Evolutionary conservation across 768 basidiomycete species (phyloP), one percentile per base, ranked within the genome.

Genomic region (Mycena rosella): DNA sequence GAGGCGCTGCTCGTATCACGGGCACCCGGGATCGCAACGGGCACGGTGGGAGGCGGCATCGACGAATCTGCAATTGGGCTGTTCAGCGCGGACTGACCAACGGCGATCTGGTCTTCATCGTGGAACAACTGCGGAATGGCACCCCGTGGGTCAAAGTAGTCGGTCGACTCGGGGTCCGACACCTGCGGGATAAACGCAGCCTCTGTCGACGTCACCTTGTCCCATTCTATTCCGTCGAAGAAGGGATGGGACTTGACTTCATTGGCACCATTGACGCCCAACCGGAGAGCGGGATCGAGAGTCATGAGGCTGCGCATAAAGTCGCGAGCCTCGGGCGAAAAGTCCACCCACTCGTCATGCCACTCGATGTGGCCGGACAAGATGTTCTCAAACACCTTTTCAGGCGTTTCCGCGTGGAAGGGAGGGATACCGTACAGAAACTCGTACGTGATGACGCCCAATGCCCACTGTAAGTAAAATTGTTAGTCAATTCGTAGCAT

Each of bases 351-450:
- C 47, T 97, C 96, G 72, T 98, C 96, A 77, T 98, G 94, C 96
- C 96, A 99, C 66, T 97, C 92, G 75, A 99, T 87, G 32, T 92
- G 90, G 6, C 96, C 91, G 14, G 97, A 98, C 24, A 99, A 86
- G 74, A 99, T 98, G 76, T 99, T 99, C 81, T 98, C 96, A 74
- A 99, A 99, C 5, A 99, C 96, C 80, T 93, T 94, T 78, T 98
- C 96, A 0, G 98, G 97, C 10, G 94, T 94, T 67, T 98, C 96
- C 53, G 95, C 97, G 75, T 99, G 96, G 86, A 99, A 99, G 3
- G 98, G 98, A 29, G 98, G 98, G 36, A 96, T 89, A 5, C 98
- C 96, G 71, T 96, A 99, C 38, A 99, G 80, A 80, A 99, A 98
- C 82, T 99, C 98, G 77, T 99, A 99, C 32, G 95, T 94, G 77